phyloP scores from a whole-genome alignment of 164 flowering plant genomes.

The Stephania yunnanensis region DNA sequence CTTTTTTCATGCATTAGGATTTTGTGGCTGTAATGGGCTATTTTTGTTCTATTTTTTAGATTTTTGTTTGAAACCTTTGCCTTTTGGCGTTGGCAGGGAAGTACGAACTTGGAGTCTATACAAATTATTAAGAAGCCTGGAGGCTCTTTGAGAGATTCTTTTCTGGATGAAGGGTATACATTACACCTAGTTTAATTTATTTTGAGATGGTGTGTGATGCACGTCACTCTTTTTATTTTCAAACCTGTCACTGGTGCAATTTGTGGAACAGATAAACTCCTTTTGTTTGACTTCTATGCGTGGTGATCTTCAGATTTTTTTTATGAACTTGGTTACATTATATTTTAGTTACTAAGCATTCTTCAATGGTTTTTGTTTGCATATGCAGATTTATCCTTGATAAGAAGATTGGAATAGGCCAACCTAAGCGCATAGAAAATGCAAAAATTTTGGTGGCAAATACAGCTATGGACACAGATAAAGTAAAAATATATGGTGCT shows the following conservation, averaged over 20 bases:
- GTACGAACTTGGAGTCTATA: constrained; percentile 91
- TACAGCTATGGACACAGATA: constrained; percentile 99
- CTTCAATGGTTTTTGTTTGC: constrained; percentile 1
- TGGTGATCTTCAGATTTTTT: not conserved
- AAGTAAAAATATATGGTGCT: constrained; percentile 97
- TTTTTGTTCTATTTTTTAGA: not conserved
- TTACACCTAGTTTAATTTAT: not conserved
- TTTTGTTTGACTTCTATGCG: not conserved
- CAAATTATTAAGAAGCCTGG: constrained; percentile 99
- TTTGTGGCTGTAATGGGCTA: not conserved
- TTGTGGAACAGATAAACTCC: not conserved
- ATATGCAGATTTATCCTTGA: constrained; percentile 86
- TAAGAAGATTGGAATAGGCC: constrained; percentile 97
- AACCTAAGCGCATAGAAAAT: constrained; percentile 92
- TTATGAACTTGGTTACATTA: not conserved
- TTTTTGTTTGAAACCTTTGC: constrained; percentile 10
- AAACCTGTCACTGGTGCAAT: not conserved
- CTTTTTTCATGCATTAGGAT: not conserved
- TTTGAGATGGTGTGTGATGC: not conserved
- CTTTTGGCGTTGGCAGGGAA: constrained; percentile 53
- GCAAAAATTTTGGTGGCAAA: constrained; percentile 97
- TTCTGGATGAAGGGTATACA: constrained; percentile 91
- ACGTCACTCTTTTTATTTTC: not conserved
- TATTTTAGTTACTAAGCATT: not conserved
- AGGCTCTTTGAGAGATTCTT: constrained; percentile 88